phyloP scores from a whole-genome alignment of 257 asterid species.

The Solanum pinnatisectum region DNA sequence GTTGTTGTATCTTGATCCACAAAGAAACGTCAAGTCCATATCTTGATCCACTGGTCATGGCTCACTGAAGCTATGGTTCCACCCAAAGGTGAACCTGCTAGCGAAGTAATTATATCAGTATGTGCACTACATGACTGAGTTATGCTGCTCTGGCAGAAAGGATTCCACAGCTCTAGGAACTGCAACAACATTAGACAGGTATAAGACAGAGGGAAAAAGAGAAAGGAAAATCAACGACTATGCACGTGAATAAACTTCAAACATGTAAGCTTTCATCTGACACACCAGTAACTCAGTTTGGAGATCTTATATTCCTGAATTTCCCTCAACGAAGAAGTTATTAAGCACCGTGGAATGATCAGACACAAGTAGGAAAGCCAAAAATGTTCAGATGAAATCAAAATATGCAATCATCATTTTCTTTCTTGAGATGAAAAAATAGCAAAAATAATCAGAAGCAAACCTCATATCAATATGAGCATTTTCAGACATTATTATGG shows the following conservation, averaged over 20 bases:
- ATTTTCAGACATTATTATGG: background rate
- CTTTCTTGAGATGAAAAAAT: background rate
- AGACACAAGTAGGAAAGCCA: background rate
- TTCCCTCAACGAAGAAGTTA: background rate
- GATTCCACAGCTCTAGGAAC: slow-evolving; percentile 42
- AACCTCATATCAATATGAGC: background rate
- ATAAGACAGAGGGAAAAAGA: background rate
- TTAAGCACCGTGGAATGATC: background rate
- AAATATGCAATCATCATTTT: background rate
- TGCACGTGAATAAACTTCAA: background rate
- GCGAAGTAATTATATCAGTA: slow-evolving; percentile 11
- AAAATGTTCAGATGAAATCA: background rate
- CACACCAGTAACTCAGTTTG: background rate
- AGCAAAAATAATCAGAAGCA: background rate
- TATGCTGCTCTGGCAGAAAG: slow-evolving; percentile 10
- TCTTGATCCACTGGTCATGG: slow-evolving; percentile 31
- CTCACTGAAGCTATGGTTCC: slow-evolving; percentile 31
- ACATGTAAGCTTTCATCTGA: background rate
- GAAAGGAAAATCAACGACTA: background rate
- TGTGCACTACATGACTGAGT: slow-evolving; percentile 22
- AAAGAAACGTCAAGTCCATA: slow-evolving; percentile 20
- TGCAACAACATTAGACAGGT: slow-evolving; percentile 3
- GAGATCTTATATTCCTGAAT: background rate
- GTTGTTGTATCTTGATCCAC: slow-evolving; percentile 1
- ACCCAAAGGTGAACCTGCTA: slow-evolving; percentile 18